phyloP scores from a whole-genome alignment of 2,329 filamentous ascomycete genomes.

The Trematosphaeria pertusa region DNA sequence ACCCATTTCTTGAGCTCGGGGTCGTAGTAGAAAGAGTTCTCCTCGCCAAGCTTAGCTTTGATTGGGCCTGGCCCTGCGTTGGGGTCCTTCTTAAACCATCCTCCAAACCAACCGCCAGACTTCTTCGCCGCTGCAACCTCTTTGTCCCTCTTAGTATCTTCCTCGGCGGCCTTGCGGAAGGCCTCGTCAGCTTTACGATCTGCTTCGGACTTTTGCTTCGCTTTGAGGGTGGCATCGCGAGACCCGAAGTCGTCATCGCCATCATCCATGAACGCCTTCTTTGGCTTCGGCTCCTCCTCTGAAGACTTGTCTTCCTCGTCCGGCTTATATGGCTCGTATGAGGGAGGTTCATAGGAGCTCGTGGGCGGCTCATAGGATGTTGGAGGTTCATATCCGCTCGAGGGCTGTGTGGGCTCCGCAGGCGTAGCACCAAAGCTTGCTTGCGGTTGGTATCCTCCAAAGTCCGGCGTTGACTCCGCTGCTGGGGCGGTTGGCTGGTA shows the following conservation, averaged over 20 bases:
- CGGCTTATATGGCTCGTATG: slow-evolving; percentile 57
- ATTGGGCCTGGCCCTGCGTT: slow-evolving; percentile 72
- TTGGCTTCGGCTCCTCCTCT: slow-evolving; percentile 63
- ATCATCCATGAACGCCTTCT: slow-evolving; percentile 82
- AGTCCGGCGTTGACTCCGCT: slow-evolving; percentile 30
- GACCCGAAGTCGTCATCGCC: slow-evolving; percentile 71
- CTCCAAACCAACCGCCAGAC: slow-evolving; percentile 77
- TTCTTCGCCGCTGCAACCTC: slow-evolving; percentile 52
- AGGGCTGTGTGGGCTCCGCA: slow-evolving; percentile 14
- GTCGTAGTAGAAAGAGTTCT: slow-evolving; percentile 92
- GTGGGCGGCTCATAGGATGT: slow-evolving; percentile 36
- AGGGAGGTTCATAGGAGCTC: slow-evolving; percentile 35
- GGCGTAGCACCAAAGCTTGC: slow-evolving; percentile 32
- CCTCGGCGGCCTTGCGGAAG: slow-evolving; percentile 82
- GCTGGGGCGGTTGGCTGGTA: slow-evolving; percentile 38
- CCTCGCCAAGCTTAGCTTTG: slow-evolving; percentile 90
- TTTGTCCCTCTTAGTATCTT: slow-evolving; percentile 66
- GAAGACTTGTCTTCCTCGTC: slow-evolving; percentile 57
- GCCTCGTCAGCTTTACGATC: slow-evolving; percentile 84
- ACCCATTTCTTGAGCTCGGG: slow-evolving; percentile 97
- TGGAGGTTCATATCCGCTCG: slow-evolving; percentile 32
- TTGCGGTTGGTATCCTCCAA: slow-evolving; percentile 36
- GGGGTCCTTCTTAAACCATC: slow-evolving; percentile 83
- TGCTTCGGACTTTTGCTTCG: slow-evolving; percentile 61
- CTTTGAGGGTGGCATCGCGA: slow-evolving; percentile 60